A percentile compares a stretch with the other conserved stretches of the same genome.
Evolutionary conservation across 2,329 filamentous ascomycete genomes (phyloP).

Genomic region (Aspergillus versicolor): DNA sequence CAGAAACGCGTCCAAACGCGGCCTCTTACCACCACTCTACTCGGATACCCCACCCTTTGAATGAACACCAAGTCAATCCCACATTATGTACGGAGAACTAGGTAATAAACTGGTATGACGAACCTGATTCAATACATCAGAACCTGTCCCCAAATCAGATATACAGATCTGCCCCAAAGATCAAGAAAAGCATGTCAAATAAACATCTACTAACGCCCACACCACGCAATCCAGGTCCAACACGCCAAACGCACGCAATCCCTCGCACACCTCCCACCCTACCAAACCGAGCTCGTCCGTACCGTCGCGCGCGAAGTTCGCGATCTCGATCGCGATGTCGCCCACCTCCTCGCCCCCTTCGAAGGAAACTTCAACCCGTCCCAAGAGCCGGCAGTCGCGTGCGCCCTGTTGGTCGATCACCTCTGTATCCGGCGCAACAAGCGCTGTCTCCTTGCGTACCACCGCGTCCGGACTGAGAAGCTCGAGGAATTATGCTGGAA

Average conservation of each 20-base stretch:
- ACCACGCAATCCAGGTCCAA: conserved; percentile 66
- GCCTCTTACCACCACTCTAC: not conserved
- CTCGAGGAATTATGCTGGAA: conserved; percentile 93
- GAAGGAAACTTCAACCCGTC: conserved; percentile 82
- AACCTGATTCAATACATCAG: conserved; percentile 16
- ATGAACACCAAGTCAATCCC: not conserved
- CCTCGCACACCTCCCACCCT: conserved; percentile 80
- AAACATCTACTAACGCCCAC: not conserved
- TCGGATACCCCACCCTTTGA: not conserved
- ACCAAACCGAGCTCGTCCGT: conserved; percentile 88
- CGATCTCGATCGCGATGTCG: conserved; percentile 84
- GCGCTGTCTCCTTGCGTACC: conserved; percentile 90
- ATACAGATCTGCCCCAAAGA: no score
- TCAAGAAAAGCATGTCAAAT: not conserved
- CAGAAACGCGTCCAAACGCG: not conserved
- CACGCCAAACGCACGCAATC: conserved; percentile 94
- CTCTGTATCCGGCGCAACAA: conserved; percentile 95
- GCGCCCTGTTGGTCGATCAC: conserved; percentile 87
- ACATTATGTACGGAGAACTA: conserved; percentile 78
- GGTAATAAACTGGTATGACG: conserved; percentile 74
- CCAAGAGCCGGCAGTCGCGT: conserved; percentile 78
- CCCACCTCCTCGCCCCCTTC: conserved; percentile 76
- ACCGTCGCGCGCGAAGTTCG: conserved; percentile 86
- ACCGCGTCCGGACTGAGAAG: conserved; percentile 84
- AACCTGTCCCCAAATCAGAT: not conserved